Evolutionary conservation across 305 asterid genomes (phyloP).

Genomic region (Ajuga reptans): DNA sequence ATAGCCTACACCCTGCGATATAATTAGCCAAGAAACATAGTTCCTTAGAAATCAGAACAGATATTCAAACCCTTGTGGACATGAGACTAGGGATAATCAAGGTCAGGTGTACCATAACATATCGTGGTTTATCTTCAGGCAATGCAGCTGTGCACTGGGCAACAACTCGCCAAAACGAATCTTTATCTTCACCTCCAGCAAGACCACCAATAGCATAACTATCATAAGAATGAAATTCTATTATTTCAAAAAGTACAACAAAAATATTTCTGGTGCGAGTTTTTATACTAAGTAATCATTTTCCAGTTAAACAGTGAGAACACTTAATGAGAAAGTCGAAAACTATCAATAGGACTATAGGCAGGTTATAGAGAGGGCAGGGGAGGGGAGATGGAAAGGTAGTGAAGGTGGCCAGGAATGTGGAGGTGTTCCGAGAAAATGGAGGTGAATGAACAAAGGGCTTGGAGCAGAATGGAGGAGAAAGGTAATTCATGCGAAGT

Average conservation of each 20-base stretch:
- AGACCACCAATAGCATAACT: conserved; percentile 99
- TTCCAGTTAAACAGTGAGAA: conserved; percentile 4
- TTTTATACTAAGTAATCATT: conserved; percentile 7
- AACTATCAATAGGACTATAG: background rate
- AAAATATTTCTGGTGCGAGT: conserved; percentile 7
- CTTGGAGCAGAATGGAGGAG: background rate
- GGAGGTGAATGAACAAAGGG: background rate
- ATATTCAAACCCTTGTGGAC: background rate
- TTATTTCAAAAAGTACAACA: conserved; percentile 27
- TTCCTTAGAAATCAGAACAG: conserved; percentile 22
- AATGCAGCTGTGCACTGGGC: conserved; percentile 97
- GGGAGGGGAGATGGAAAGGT: background rate
- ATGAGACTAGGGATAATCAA: background rate
- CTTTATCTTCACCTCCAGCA: conserved; percentile 99
- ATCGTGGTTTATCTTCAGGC: conserved; percentile 94
- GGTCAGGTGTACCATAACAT: conserved; percentile 66
- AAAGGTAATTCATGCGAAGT: background rate
- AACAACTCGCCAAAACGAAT: conserved; percentile 99
- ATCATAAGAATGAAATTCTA: conserved; percentile 38
- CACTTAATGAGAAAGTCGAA: background rate
- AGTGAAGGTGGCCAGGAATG: background rate
- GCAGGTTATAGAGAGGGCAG: background rate
- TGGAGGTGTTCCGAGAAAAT: background rate
- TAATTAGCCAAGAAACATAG: conserved; percentile 16
- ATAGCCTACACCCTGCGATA: conserved; percentile 87